These are phyloP conservation scores for Solanum microdontum DNA, from an alignment of 257 asterid genomes.

Conservation along the genomic window DNA sequence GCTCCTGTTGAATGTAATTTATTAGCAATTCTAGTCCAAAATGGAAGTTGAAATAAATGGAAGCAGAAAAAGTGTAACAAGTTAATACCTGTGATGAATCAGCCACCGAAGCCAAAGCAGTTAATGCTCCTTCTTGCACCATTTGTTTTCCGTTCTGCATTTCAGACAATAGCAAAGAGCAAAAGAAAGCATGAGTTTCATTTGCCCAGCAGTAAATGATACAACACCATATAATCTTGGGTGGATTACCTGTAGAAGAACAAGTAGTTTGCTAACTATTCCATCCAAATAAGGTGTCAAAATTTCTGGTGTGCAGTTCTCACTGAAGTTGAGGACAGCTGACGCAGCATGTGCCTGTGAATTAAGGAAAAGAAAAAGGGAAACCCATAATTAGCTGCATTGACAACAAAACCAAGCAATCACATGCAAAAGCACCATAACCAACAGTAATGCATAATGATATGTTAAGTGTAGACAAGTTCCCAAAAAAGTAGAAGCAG, in stretches of 20 bases:
- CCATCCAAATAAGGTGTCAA: constrained; percentile 84
- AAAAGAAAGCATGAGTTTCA: not conserved
- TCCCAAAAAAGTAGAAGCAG: not conserved
- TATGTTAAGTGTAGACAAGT: not conserved
- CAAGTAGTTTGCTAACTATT: constrained; percentile 71
- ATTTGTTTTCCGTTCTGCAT: constrained; percentile 88
- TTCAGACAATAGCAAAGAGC: not conserved
- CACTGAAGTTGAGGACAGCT: constrained; percentile 90
- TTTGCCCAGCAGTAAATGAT: not conserved
- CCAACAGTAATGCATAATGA: not conserved
- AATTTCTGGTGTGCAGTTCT: constrained; percentile 87
- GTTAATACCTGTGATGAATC: constrained; percentile 86
- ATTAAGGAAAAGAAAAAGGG: not conserved
- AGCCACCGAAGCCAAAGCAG: constrained; percentile 94
- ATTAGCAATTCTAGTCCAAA: constrained; percentile 2
- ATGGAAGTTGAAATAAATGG: not conserved
- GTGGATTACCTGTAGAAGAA: constrained; percentile 60
- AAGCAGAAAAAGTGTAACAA: not conserved
- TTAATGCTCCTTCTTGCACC: constrained; percentile 98
- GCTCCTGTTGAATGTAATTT: constrained; percentile 35
- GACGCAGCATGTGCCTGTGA: constrained; percentile 96
- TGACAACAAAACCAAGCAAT: not conserved
- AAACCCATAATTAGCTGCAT: not conserved
- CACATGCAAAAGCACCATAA: not conserved
- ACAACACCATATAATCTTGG: not conserved